Evolutionary conservation across 177 flowering plant genomes (phyloP).

Genomic region (Vitis hybrid): DNA sequence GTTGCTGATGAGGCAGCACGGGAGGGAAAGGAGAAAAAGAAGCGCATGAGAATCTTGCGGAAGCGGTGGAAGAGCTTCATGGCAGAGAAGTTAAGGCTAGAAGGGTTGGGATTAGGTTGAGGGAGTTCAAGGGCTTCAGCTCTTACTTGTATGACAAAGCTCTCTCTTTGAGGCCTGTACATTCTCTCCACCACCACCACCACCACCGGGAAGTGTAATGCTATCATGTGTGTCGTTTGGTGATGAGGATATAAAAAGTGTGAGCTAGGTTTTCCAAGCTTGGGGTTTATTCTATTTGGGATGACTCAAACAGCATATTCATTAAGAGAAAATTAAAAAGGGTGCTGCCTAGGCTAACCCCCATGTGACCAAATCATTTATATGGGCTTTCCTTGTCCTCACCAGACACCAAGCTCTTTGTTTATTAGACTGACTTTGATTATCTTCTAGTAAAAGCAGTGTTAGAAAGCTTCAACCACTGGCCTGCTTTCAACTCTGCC

Average conservation of each 20-base stretch:
- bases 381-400: slow-evolving; percentile 36
- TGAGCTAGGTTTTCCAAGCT: slow-evolving; percentile 3
- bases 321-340: slow-evolving; percentile 5
- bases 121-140: neutral
- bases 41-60: slow-evolving; percentile 59
- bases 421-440: slow-evolving; percentile 13
- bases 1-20: slow-evolving; percentile 6
- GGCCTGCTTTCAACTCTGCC: neutral
- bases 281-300: slow-evolving; percentile 14
- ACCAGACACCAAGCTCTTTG: neutral
- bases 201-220: slow-evolving; percentile 39
- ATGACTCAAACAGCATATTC: slow-evolving; percentile 13
- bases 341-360: slow-evolving; percentile 2
- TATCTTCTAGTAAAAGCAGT: neutral
- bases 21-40: slow-evolving; percentile 48
- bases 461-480: neutral
- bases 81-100: slow-evolving; percentile 34
- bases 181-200: slow-evolving; percentile 9
- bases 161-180: slow-evolving; percentile 37
- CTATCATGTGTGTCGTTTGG: slow-evolving; percentile 49
- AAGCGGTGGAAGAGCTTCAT: slow-evolving; percentile 73
- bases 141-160: slow-evolving; percentile 45
- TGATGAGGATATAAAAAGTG: slow-evolving; percentile 15
- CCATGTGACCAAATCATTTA: slow-evolving; percentile 80
- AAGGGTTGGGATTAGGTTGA: neutral